phyloP scores from a whole-genome alignment of 1,139 yeast species.

The Taphrina wiesneri region DNA sequence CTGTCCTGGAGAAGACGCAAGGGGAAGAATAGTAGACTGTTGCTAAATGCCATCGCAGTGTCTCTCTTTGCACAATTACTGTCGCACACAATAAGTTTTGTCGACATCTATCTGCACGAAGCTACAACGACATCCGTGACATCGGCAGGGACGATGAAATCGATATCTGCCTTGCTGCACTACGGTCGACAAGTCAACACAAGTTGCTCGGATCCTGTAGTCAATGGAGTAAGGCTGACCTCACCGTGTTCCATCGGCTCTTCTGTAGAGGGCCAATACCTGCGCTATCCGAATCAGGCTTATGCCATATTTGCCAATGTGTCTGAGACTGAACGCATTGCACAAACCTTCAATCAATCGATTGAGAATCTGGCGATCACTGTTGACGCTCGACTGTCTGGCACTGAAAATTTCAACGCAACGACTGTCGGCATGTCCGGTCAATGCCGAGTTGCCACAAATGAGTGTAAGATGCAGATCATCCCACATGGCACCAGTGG shows the following conservation, averaged over 20 bases:
- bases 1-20: neutral
- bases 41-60: neutral
- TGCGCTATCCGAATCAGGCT: neutral
- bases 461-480: neutral
- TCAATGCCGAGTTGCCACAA: slow-evolving; percentile 7
- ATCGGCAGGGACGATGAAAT: neutral
- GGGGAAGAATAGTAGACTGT: neutral
- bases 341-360: neutral
- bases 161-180: neutral
- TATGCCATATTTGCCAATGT: neutral
- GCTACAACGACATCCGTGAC: slow-evolving; percentile 1
- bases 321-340: neutral
- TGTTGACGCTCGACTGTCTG: neutral
- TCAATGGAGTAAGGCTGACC: neutral
- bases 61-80: slow-evolving; percentile 1
- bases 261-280: neutral
- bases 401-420: neutral
- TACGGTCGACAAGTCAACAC: neutral
- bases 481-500: slow-evolving; percentile 1
- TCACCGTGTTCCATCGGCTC: neutral
- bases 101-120: slow-evolving; percentile 8
- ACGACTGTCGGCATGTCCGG: slow-evolving; percentile 4
- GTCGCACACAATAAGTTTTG: neutral
- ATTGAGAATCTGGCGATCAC: neutral
- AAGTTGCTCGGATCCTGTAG: neutral